Conservation (phyloP, 1,284 basidiomycete genomes). For the Ceratorhiza oryzae-sativae region DNA sequence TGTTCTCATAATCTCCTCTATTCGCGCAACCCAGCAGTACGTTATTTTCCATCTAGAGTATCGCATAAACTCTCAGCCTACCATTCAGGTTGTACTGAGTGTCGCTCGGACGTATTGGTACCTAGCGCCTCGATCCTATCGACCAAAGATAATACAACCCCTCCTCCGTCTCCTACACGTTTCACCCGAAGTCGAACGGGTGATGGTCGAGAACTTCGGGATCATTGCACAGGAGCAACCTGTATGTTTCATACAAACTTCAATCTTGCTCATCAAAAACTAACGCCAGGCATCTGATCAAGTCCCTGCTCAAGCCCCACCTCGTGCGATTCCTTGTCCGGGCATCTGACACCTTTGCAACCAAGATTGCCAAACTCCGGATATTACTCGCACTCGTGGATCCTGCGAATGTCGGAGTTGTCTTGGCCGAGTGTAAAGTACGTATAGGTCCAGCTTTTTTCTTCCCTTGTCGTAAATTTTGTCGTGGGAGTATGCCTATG, state of each 20-base stretch:
- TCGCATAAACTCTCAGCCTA: background rate
- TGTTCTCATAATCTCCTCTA: constrained; percentile 79
- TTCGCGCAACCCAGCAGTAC: constrained; percentile 84
- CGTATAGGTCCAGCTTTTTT: too few species aligned
- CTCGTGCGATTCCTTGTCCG: constrained; percentile 74
- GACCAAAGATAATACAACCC: constrained; percentile 66
- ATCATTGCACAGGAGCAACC: constrained; percentile 67
- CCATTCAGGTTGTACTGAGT: constrained; percentile 72
- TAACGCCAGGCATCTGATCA: background rate
- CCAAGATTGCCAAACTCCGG: constrained; percentile 77
- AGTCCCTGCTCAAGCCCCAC: constrained; percentile 68
- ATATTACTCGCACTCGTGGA: constrained; percentile 71
- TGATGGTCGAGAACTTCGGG: constrained; percentile 74
- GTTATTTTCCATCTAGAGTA: constrained; percentile 44
- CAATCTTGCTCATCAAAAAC: background rate
- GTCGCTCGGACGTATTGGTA: constrained; percentile 77
- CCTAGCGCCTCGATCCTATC: constrained; percentile 65
- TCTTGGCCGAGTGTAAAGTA: constrained; percentile 84
- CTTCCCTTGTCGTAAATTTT: background rate
- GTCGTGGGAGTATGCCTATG: background rate
- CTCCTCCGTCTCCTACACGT: constrained; percentile 70
- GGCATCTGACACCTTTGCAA: constrained; percentile 65
- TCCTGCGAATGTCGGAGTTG: constrained; percentile 68
- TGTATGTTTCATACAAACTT: constrained; percentile 55
- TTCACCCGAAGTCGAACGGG: constrained; percentile 72